Evolutionary conservation across 2,329 filamentous ascomycete genomes (phyloP), one percentile per base, ranked within the genome.

Genomic region (Apiospora phragmitis): DNA sequence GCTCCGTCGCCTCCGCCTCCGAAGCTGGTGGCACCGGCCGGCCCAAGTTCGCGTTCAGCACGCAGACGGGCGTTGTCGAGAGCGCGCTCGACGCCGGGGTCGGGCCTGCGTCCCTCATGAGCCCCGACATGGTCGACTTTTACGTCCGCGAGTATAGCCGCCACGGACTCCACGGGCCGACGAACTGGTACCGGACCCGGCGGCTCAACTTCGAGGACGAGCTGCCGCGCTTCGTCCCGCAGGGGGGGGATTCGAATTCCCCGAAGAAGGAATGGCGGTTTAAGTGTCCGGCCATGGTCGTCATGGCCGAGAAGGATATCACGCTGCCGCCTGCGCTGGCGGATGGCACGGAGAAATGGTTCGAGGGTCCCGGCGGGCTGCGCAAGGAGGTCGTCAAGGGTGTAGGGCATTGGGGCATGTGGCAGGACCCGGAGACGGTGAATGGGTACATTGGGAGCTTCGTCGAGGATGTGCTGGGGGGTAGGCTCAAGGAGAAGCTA

Each of bases 111-210:
- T 85, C 84, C 70, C 79, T 97, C 51, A 75, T 97, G 73, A 87
- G 83, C 71, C 85, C 88, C 45, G 90, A 92, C 78, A 93, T 95
- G 81, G 81, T 95, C 62, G 90, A 95, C 70, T 93, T 90, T 82
- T 98, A 98, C 80, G 89, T 89, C 24, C 82, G 88, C 41, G 86
- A 94, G 82, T 97, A 91, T 81, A 81, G 85, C n/a, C 86, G 88
- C 55, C 88, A 91, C 77, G 94, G 94, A 65, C 81, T 98, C 74
- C 89, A 91, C 74, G 94, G 94, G 0, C 93, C 94, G 21, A 84
- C 94, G 72, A 96, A 95, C 82, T 98, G 94, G 93, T 99, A 99
- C 83, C 90, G 94, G 59, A 92, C 89, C 3, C 85, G 89, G 26
- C 84, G 88, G 79, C 80, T 91, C 73, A 97, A 97, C 81, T 93